These are phyloP conservation scores for Haplosporangium sp. DNA, from an alignment of 371 early-diverging fungal genomes.

Conservation along the genomic window DNA sequence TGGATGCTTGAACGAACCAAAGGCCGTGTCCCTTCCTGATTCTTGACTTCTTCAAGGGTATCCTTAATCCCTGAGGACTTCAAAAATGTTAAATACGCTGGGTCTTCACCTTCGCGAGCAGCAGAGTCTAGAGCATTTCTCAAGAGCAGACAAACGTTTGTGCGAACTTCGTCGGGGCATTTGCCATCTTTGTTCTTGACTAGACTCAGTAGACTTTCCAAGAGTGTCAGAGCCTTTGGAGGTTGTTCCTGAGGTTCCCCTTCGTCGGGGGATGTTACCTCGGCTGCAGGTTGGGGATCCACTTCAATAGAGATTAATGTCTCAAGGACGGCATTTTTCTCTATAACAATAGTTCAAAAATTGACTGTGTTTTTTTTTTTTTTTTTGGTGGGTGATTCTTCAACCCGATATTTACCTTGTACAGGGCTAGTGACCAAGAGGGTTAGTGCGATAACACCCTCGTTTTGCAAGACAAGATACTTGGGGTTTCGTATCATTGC, in stretches of 20 bases:
- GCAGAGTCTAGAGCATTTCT: slow-evolving; percentile 61
- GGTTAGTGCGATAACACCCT: slow-evolving; percentile 69
- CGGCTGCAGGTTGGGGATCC: slow-evolving; percentile 24
- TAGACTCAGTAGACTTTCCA: slow-evolving; percentile 60
- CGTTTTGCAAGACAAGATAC: slow-evolving; percentile 71
- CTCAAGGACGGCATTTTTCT: slow-evolving; percentile 39
- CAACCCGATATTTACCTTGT: slow-evolving; percentile 18
- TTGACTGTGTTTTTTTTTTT: too few species aligned
- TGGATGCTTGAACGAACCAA: slow-evolving; percentile 32
- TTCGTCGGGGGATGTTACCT: slow-evolving; percentile 22
- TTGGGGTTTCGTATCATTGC: slow-evolving; percentile 67
- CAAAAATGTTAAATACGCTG: slow-evolving; percentile 39
- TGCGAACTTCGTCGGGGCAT: slow-evolving; percentile 63
- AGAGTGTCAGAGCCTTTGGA: slow-evolving; percentile 52
- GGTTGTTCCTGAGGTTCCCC: slow-evolving; percentile 25
- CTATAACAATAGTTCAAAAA: not conserved
- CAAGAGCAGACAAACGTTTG: slow-evolving; percentile 66
- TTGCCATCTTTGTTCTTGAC: slow-evolving; percentile 50
- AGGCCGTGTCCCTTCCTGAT: slow-evolving; percentile 15
- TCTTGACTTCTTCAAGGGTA: slow-evolving; percentile 17
- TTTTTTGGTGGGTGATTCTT: too few species aligned
- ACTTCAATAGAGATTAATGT: slow-evolving; percentile 29
- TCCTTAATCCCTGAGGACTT: slow-evolving; percentile 43
- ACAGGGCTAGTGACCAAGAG: slow-evolving; percentile 59
- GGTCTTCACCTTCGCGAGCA: slow-evolving; percentile 25